Conservation (phyloP, 2,329 filamentous ascomycete species). For the Xylaria sp. region DNA sequence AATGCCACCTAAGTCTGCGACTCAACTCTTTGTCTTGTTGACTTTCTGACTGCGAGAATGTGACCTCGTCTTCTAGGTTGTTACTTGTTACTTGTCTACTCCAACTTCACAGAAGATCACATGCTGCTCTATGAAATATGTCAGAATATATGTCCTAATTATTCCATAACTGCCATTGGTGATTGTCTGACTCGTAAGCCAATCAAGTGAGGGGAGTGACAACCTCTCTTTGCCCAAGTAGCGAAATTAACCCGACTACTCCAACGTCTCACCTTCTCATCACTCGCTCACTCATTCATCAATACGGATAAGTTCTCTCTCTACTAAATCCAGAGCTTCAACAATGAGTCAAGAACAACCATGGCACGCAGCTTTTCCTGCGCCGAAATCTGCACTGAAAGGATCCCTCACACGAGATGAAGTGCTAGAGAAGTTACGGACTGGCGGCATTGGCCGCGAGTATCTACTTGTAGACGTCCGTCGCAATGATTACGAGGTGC, state of each 20-base stretch:
- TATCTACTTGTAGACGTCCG: constrained; percentile 38
- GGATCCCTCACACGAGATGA: constrained; percentile 13
- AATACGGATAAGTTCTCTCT: background rate
- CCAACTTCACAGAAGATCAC: too few relatives aligned
- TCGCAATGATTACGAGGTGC: constrained; percentile 39
- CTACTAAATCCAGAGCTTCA: background rate
- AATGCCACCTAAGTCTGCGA: background rate
- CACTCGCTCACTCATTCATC: background rate
- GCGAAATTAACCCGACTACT: background rate
- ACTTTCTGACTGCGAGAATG: background rate
- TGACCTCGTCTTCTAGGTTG: too few relatives aligned
- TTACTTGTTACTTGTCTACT: too few relatives aligned
- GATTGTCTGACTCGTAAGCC: background rate
- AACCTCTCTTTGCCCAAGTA: background rate
- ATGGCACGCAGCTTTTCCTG: constrained; percentile 16
- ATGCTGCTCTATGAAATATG: too few relatives aligned
- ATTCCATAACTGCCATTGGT: background rate
- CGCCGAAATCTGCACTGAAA: constrained; percentile 10
- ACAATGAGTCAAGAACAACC: constrained; percentile 15
- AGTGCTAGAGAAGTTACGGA: constrained; percentile 11
- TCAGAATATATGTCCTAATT: too few relatives aligned
- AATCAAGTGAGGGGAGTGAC: constrained; percentile 7
- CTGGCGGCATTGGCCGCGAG: constrained; percentile 19
- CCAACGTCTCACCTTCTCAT: background rate
- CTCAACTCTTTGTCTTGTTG: background rate